phyloP scores from a whole-genome alignment of 23 red algal genomes.

The Gracilaria domingensis region DNA sequence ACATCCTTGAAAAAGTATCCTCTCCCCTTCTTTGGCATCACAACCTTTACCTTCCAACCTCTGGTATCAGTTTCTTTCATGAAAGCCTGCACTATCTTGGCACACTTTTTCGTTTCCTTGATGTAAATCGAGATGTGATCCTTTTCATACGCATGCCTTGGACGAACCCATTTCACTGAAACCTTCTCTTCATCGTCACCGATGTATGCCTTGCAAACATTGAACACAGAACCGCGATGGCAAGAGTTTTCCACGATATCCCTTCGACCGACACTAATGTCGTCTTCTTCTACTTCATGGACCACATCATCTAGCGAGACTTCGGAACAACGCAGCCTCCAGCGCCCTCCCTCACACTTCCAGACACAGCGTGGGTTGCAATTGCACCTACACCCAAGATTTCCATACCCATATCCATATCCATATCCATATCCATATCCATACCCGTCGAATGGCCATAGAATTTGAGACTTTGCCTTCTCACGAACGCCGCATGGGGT shows the following conservation, averaged over 20 bases:
- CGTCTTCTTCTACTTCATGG: slow-evolving; percentile 16
- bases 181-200: slow-evolving; percentile 33
- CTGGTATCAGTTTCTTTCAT: slow-evolving; percentile 5
- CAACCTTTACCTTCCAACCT: slow-evolving; percentile 6
- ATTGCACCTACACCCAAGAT: background rate
- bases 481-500: slow-evolving; percentile 14
- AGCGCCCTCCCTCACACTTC: background rate
- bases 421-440: too few relatives aligned
- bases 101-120: slow-evolving; percentile 1
- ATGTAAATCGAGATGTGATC: background rate
- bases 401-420: background rate
- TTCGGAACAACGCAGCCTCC: background rate
- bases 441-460: too few relatives aligned
- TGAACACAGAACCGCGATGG: slow-evolving; percentile 15
- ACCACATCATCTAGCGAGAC: background rate
- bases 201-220: slow-evolving; percentile 18
- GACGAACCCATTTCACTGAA: slow-evolving; percentile 6
- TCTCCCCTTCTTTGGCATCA: background rate
- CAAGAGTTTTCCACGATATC: background rate
- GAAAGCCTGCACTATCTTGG: background rate
- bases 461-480: background rate
- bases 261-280: background rate
- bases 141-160: background rate
- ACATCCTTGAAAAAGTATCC: background rate
- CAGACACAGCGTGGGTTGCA: background rate